Percentiles rank a stretch among this genome's conserved stretches.
Evolutionary conservation across 306 rosid species (phyloP).

Genomic region (Spatholobus suberectus): DNA sequence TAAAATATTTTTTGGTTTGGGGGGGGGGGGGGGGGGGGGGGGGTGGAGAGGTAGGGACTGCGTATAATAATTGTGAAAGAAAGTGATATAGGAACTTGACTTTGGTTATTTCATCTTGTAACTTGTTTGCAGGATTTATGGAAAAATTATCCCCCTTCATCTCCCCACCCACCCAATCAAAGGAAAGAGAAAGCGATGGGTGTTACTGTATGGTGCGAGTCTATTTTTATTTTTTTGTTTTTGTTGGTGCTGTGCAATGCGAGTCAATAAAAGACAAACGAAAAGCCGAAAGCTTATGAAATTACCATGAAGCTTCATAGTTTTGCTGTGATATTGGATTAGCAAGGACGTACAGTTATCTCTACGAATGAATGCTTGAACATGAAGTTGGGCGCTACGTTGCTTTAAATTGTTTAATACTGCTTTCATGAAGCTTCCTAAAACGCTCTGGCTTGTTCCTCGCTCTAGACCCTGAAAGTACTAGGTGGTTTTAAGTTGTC

Average conservation of each 20-base stretch:
- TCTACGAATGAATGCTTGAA: not conserved
- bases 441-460: not conserved
- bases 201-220: not conserved
- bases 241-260: not conserved
- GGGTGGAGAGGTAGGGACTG: not conserved
- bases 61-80: not conserved
- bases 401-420: slow-evolving; percentile 8
- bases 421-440: slow-evolving; percentile 49
- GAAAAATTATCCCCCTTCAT: not conserved
- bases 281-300: slow-evolving; percentile 29
- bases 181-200: not conserved
- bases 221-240: not conserved
- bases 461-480: not conserved
- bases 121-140: not conserved
- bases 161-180: not conserved
- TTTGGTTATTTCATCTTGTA: not conserved
- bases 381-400: not conserved
- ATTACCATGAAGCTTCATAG: slow-evolving; percentile 48
- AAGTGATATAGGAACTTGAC: not conserved
- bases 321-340: not conserved
- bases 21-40: not conserved
- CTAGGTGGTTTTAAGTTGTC: not conserved
- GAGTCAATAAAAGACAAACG: not conserved
- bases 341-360: slow-evolving; percentile 4
- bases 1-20: not conserved